Evolutionary conservation across 2,329 filamentous ascomycete genomes (phyloP), one percentile per base, ranked within the genome.

Genomic region (Epichloe scottii): DNA sequence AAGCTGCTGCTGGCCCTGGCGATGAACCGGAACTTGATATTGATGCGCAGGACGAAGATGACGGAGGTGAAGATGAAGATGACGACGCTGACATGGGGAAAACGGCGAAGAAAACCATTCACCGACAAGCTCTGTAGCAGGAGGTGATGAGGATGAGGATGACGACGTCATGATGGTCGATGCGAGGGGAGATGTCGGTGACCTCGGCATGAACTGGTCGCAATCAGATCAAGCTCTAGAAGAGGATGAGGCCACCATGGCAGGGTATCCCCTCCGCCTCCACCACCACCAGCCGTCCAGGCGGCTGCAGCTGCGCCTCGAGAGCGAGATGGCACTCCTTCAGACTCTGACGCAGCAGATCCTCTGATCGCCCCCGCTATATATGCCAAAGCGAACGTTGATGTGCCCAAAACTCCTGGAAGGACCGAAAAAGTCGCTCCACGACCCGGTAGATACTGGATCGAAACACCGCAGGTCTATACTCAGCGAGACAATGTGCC

Each of bases 401-500:
- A 84, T 11, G 84, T 97, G 23, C 93, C 93, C 5, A 86, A 85
- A 62, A 97, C 93, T 0, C 90, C 89, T 1, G 79, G 79, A 21
- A 76, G 74, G 57, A 66, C 69, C 48, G 64, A 66, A 51, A 68
- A 63, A 50, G 58, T 65, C 44, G 75, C 78, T 11, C 77, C 79
- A n/a, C 78, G 76, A 50, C 84, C 87, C 11, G 83, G 87, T 12
- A 76, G 79, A 49, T 91, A 96, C 67, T 97, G 91, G 91, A 75
- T 93, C 37, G 84, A 89, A 59, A 89, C 85, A 37, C 89, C 91
- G 6, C 72, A 78, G 17, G 77, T 78, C 34, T 91, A 87, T 63
- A 77, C 74, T 43, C 76, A 80, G 51, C 74, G 76, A 41, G 75
- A 80, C 34, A 77, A 76, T 50, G 71, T 84, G 6, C 84, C 84